These are phyloP conservation scores for Friedmanniomyces simplex DNA, from an alignment of 495 filamentous ascomycete genomes.

Conservation along the genomic window DNA sequence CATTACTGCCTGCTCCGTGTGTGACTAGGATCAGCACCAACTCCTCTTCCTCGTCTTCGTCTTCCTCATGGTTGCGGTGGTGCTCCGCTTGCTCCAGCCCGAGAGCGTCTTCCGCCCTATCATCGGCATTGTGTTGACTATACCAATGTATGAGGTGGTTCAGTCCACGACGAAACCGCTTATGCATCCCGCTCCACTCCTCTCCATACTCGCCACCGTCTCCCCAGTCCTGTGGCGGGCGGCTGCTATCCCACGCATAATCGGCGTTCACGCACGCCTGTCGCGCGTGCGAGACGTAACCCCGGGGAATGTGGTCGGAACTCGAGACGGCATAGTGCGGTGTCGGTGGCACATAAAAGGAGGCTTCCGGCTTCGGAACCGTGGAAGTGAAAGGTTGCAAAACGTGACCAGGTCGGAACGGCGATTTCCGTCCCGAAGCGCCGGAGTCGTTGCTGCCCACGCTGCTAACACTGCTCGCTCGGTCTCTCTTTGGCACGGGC, in stretches of 20 bases:
- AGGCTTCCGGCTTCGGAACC: slow-evolving; percentile 7
- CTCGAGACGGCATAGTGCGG: slow-evolving; percentile 75
- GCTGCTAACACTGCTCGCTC: slow-evolving; percentile 25
- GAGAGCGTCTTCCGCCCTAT: slow-evolving; percentile 22
- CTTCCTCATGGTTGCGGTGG: slow-evolving; percentile 31
- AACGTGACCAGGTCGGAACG: background rate
- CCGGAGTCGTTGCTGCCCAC: slow-evolving; percentile 8
- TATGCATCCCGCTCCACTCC: slow-evolving; percentile 93
- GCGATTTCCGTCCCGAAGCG: background rate
- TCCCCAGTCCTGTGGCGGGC: slow-evolving; percentile 64
- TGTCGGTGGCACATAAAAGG: slow-evolving; percentile 59
- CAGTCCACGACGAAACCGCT: slow-evolving; percentile 67
- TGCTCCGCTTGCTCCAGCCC: slow-evolving; percentile 16
- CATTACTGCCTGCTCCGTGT: slow-evolving; percentile 96
- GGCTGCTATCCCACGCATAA: slow-evolving; percentile 90
- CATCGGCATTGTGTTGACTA: slow-evolving; percentile 39
- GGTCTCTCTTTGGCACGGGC: slow-evolving; percentile 26
- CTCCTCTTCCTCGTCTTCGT: slow-evolving; percentile 52
- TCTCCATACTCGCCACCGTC: slow-evolving; percentile 80
- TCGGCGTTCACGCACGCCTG: slow-evolving; percentile 79
- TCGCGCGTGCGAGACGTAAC: slow-evolving; percentile 85
- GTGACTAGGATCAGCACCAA: slow-evolving; percentile 83
- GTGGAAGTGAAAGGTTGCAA: slow-evolving; percentile 1
- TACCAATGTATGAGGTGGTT: slow-evolving; percentile 76
- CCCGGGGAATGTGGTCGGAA: slow-evolving; percentile 69